These are phyloP conservation scores for Citrus maxima DNA, from an alignment of 345 rosid genomes.

Conservation along the genomic window DNA sequence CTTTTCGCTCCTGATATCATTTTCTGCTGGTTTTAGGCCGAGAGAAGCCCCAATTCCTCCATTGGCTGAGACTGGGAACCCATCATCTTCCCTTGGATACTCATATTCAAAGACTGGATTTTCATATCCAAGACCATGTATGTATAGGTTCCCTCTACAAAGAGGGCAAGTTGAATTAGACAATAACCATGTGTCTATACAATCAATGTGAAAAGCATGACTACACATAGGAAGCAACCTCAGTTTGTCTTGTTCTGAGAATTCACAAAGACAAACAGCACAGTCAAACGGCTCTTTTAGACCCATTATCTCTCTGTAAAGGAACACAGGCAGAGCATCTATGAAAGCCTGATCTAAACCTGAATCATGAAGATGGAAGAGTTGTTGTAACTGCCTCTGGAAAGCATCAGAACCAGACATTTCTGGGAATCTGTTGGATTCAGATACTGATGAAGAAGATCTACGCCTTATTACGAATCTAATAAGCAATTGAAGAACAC, in stretches of 20 bases:
- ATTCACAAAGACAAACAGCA: conserved; percentile 84
- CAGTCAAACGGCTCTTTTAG: conserved; percentile 86
- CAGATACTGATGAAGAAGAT: conserved; percentile 47
- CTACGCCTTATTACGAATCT: conserved; percentile 58
- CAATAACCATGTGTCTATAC: conserved; percentile 90
- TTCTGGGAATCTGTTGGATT: conserved; percentile 52
- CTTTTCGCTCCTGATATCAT: conserved; percentile 48
- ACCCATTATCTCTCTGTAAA: conserved; percentile 65
- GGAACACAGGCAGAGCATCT: conserved; percentile 82
- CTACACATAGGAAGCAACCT: conserved; percentile 81
- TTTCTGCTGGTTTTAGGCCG: conserved; percentile 46
- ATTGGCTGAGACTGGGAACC: conserved; percentile 26
- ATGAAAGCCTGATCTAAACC: conserved; percentile 89
- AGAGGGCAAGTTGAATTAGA: conserved; percentile 94
- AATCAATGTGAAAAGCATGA: conserved; percentile 89
- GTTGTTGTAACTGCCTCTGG: conserved; percentile 84
- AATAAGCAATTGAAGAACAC: conserved; percentile 63
- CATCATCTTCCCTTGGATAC: conserved; percentile 48
- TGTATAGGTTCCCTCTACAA: conserved; percentile 71
- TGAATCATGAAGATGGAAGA: conserved; percentile 86
- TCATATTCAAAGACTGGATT: conserved; percentile 57
- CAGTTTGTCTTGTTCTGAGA: conserved; percentile 61
- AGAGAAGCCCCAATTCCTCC: conserved; percentile 33
- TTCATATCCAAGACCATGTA: conserved; percentile 47
- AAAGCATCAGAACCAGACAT: conserved; percentile 61